phyloP scores from a whole-genome alignment of 805 yeast genomes.

The Metschnikowia colocasiae region DNA sequence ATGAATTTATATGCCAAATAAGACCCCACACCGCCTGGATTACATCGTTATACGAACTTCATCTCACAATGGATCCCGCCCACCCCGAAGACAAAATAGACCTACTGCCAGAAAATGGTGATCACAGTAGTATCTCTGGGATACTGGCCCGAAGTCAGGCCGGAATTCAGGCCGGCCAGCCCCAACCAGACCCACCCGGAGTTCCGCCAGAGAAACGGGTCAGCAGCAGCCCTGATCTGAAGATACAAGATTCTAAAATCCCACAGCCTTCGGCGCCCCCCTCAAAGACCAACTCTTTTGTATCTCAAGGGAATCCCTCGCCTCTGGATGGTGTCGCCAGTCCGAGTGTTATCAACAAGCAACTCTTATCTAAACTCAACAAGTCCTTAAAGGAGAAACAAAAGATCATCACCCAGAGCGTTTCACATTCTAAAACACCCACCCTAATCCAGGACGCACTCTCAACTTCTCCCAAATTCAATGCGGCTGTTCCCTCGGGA shows the following conservation, averaged over 20 bases:
- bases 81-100: not conserved
- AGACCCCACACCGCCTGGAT: not conserved
- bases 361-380: conserved; percentile 38
- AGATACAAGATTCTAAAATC: not conserved
- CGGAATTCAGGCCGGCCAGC: not conserved
- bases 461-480: conserved; percentile 32
- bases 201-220: not conserved
- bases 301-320: not conserved
- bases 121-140: not conserved
- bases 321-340: conserved; percentile 8
- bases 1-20: not conserved
- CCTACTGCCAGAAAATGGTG: conserved; percentile 2
- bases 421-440: conserved; percentile 26
- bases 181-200: not conserved
- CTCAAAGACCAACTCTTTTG: not conserved
- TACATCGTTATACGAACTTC: not conserved
- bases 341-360: conserved; percentile 23
- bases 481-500: not conserved
- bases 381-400: conserved; percentile 43
- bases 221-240: conserved; percentile 1
- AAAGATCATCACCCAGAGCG: conserved; percentile 30
- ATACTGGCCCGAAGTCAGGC: not conserved
- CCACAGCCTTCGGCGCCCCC: not conserved
- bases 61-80: conserved; percentile 2
- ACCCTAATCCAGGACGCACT: conserved; percentile 34